A percentile compares a stretch with the other conserved stretches of the same genome.
These are phyloP conservation scores for Cladobotryum protrusum DNA, from an alignment of 2,329 filamentous ascomycete species.

Conservation along the genomic window DNA sequence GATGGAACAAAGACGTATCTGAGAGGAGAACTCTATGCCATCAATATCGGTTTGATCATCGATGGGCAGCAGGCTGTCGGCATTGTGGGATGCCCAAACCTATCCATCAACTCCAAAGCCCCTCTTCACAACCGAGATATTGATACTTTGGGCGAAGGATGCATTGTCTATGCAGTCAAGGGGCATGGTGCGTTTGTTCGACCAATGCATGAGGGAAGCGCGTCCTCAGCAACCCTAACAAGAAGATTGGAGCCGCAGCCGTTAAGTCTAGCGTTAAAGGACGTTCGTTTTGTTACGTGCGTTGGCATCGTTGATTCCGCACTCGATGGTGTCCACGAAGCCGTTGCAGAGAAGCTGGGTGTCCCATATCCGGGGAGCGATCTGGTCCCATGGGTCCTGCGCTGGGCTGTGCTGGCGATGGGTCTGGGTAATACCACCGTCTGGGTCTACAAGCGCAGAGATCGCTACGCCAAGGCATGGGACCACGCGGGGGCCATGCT, in stretches of 20 bases:
- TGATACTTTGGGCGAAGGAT: slow-evolving; percentile 38
- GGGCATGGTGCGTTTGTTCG: slow-evolving; percentile 44
- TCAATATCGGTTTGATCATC: slow-evolving; percentile 49
- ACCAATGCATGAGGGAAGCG: slow-evolving; percentile 27
- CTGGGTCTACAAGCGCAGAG: slow-evolving; percentile 48
- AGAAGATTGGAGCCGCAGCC: background rate
- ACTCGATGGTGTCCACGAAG: slow-evolving; percentile 40
- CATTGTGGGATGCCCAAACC: slow-evolving; percentile 43
- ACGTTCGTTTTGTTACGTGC: slow-evolving; percentile 42
- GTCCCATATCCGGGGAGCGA: slow-evolving; percentile 42
- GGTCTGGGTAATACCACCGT: slow-evolving; percentile 48
- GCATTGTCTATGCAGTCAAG: slow-evolving; percentile 44
- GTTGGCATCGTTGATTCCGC: slow-evolving; percentile 41
- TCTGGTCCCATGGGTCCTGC: slow-evolving; percentile 51
- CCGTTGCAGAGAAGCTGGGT: slow-evolving; percentile 36
- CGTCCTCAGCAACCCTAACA: too few relatives aligned
- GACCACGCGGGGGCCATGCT: slow-evolving; percentile 56
- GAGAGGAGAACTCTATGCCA: slow-evolving; percentile 47
- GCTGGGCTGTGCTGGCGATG: slow-evolving; percentile 48
- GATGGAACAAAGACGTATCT: slow-evolving; percentile 55
- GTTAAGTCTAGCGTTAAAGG: slow-evolving; percentile 12
- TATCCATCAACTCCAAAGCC: slow-evolving; percentile 32
- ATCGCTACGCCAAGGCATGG: slow-evolving; percentile 50
- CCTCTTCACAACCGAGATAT: slow-evolving; percentile 39
- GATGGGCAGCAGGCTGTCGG: slow-evolving; percentile 44